Conservation (phyloP, 495 filamentous ascomycete genomes). For the Echria macrotheca region DNA sequence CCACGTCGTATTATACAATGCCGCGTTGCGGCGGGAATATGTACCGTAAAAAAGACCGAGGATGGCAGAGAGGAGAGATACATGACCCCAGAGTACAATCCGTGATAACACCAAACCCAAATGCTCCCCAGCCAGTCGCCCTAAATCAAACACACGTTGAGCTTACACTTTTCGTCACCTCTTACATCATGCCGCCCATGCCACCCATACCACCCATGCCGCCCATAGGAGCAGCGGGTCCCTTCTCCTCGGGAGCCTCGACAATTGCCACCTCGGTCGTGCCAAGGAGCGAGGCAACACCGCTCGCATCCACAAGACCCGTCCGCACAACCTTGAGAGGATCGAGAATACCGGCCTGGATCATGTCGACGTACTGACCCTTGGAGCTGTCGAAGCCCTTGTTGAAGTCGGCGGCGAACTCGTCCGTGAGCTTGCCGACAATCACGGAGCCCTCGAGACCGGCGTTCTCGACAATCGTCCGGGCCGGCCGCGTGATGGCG, state of each 20-base stretch:
- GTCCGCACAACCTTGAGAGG: conserved; percentile 99
- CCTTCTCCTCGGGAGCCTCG: conserved; percentile 92
- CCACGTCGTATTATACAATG: conserved; percentile 28
- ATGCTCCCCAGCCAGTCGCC: conserved; percentile 29
- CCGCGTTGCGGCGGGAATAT: conserved; percentile 17
- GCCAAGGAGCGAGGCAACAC: conserved; percentile 93
- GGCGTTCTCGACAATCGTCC: conserved; percentile 96
- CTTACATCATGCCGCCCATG: conserved; percentile 33
- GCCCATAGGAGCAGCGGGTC: conserved; percentile 43
- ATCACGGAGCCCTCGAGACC: conserved; percentile 93
- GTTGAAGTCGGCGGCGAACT: conserved; percentile 91
- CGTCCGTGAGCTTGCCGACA: conserved; percentile 96
- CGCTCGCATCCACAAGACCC: conserved; percentile 86
- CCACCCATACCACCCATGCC: conserved; percentile 57
- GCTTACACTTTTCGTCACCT: conserved; percentile 11
- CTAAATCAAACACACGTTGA: conserved; percentile 21
- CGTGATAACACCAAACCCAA: conserved; percentile 28
- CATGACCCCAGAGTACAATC: conserved; percentile 29
- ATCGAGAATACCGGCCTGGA: conserved; percentile 91
- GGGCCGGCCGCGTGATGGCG: conserved; percentile 90
- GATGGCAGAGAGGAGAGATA: conserved; percentile 33
- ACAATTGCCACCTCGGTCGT: conserved; percentile 97
- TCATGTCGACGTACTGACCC: conserved; percentile 99
- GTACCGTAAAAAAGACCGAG: conserved; percentile 19
- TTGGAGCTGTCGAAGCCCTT: conserved; percentile 93